Conservation (phyloP, 1,139 yeast genomes). For the Geotrichum fermentans region DNA sequence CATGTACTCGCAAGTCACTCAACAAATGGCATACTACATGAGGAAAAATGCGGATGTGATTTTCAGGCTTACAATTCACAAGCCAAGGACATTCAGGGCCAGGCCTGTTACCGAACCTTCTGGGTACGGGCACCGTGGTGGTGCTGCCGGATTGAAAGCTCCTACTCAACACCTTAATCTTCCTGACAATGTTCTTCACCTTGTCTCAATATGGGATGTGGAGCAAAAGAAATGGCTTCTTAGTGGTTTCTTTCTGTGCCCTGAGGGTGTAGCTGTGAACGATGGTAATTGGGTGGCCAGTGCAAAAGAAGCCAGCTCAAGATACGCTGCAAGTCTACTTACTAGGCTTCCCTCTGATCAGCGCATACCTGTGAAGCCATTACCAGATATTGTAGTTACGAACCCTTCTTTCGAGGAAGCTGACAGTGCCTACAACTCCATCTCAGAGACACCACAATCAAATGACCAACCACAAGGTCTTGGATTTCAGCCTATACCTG, state of each 20-base stretch:
- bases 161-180: neutral
- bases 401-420: neutral
- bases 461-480: neutral
- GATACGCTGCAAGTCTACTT: neutral
- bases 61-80: slow-evolving; percentile 15
- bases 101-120: neutral
- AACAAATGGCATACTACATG: slow-evolving; percentile 3
- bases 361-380: neutral
- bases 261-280: slow-evolving; percentile 6
- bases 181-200: slow-evolving; percentile 11
- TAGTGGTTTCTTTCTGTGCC: slow-evolving; percentile 9
- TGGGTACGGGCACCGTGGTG: neutral
- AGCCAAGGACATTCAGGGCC: slow-evolving; percentile 12
- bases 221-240: slow-evolving; percentile 6
- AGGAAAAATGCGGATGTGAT: slow-evolving; percentile 15
- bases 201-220: slow-evolving; percentile 14
- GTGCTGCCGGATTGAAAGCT: neutral
- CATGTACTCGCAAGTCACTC: neutral
- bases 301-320: neutral
- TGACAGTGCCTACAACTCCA: neutral
- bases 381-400: slow-evolving; percentile 6
- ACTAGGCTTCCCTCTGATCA: slow-evolving; percentile 2
- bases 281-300: neutral
- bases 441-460: neutral
- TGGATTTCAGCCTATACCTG: neutral